Conservation (phyloP, 306 rosid genomes). For the Crotalaria pallida region DNA sequence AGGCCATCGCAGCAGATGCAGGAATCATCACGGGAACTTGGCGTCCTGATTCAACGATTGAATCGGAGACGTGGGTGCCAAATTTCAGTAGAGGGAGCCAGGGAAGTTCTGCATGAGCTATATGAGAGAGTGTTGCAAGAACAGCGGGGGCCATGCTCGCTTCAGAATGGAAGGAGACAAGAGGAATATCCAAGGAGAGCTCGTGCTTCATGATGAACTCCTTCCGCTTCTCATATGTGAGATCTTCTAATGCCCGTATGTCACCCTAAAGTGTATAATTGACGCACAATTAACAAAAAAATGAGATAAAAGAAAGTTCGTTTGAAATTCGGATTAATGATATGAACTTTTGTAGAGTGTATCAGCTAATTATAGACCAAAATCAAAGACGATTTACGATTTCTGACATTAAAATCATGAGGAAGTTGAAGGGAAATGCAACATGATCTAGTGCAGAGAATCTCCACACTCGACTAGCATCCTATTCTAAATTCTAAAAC, state of each 20-base stretch:
- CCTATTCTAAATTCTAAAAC: neutral
- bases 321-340: neutral
- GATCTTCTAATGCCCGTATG: constrained; percentile 75
- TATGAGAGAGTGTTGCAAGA: constrained; percentile 74
- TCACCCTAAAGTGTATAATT: constrained; percentile 45
- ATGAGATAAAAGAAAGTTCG: neutral
- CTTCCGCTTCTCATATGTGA: constrained; percentile 69
- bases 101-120: constrained; percentile 78
- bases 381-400: neutral
- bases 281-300: neutral
- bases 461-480: neutral
- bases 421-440: neutral
- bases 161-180: constrained; percentile 71
- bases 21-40: constrained; percentile 72
- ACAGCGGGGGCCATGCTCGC: constrained; percentile 61
- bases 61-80: constrained; percentile 21
- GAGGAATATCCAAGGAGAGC: constrained; percentile 55
- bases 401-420: neutral
- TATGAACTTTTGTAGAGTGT: neutral
- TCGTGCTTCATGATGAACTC: constrained; percentile 69
- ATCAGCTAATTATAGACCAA: neutral
- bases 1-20: constrained; percentile 71
- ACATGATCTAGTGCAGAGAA: neutral
- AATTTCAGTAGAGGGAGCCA: constrained; percentile 45
- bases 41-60: constrained; percentile 28